phyloP scores from a whole-genome alignment of 768 basidiomycete species.

The Mrakia frigida region DNA sequence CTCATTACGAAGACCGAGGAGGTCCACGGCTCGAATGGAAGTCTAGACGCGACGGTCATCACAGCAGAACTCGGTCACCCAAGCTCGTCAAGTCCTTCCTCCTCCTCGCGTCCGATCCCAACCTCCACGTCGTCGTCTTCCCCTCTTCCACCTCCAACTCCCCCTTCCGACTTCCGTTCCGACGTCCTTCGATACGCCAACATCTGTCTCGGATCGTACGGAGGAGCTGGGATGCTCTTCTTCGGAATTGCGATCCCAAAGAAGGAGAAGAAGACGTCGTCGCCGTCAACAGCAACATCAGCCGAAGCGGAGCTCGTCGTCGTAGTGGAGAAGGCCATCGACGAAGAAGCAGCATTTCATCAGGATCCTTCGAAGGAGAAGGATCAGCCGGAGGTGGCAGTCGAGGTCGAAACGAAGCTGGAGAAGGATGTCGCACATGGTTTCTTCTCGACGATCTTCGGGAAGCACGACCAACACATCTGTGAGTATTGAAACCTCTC shows the following conservation, averaged over 20 bases:
- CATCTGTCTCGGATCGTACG: slow-evolving; percentile 77
- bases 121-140: slow-evolving; percentile 43
- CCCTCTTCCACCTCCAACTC: slow-evolving; percentile 38
- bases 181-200: slow-evolving; percentile 75
- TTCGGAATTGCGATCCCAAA: slow-evolving; percentile 58
- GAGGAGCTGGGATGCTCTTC: slow-evolving; percentile 72
- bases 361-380: slow-evolving; percentile 34
- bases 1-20: slow-evolving; percentile 59
- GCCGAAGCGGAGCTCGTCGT: slow-evolving; percentile 20
- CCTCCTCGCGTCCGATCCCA: slow-evolving; percentile 38
- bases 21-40: slow-evolving; percentile 44
- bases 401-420: slow-evolving; percentile 53
- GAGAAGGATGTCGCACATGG: slow-evolving; percentile 34
- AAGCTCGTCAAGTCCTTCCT: not conserved
- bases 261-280: not conserved
- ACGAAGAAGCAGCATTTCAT: slow-evolving; percentile 52
- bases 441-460: slow-evolving; percentile 67
- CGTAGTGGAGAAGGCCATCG: slow-evolving; percentile 42
- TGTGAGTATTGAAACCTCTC: slow-evolving; percentile 54
- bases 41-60: not conserved
- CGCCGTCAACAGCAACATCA: not conserved
- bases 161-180: slow-evolving; percentile 49
- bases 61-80: not conserved
- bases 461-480: slow-evolving; percentile 75
- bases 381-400: slow-evolving; percentile 46